Percentiles rank a stretch among this genome's conserved stretches.
Conservation (phyloP, 1,284 basidiomycete species). For the Cystobasidiaceae sp. region DNA sequence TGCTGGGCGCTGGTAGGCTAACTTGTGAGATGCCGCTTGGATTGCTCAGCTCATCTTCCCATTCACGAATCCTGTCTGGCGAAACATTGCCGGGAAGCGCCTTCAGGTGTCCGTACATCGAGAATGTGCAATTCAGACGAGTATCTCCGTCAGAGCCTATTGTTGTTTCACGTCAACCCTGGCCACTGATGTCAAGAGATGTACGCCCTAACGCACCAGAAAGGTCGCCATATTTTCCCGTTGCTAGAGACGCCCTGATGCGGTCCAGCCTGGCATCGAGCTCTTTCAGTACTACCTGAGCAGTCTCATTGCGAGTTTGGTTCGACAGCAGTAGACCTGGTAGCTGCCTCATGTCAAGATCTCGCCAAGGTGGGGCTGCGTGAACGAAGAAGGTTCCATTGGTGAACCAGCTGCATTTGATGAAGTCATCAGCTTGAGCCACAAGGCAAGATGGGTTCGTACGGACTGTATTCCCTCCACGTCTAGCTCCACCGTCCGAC, state of each 20-base stretch:
- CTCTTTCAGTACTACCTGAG: constrained; percentile 42
- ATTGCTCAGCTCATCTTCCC: constrained; percentile 40
- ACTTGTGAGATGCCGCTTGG: constrained; percentile 42
- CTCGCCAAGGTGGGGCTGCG: constrained; percentile 32
- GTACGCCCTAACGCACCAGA: neutral
- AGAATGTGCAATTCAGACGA: constrained; percentile 41
- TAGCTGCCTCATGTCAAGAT: constrained; percentile 39
- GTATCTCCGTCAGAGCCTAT: constrained; percentile 7
- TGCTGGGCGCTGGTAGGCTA: constrained; percentile 33
- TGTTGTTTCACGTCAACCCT: neutral
- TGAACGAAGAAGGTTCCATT: constrained; percentile 37
- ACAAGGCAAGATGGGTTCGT: neutral
- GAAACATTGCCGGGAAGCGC: constrained; percentile 37
- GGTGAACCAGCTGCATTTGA: constrained; percentile 33
- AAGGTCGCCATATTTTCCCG: neutral
- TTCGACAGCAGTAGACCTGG: constrained; percentile 37
- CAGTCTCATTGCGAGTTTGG: constrained; percentile 33
- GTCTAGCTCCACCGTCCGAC: constrained; percentile 30
- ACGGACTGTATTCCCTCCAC: constrained; percentile 40
- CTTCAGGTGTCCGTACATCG: constrained; percentile 43
- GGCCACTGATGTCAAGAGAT: neutral
- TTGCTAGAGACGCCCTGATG: neutral
- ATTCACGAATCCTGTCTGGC: constrained; percentile 37
- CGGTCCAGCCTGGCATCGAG: constrained; percentile 39
- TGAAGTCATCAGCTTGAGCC: neutral